Conservation (phyloP, 2,329 filamentous ascomycete genomes). For the Rutstroemia sydowiana region DNA sequence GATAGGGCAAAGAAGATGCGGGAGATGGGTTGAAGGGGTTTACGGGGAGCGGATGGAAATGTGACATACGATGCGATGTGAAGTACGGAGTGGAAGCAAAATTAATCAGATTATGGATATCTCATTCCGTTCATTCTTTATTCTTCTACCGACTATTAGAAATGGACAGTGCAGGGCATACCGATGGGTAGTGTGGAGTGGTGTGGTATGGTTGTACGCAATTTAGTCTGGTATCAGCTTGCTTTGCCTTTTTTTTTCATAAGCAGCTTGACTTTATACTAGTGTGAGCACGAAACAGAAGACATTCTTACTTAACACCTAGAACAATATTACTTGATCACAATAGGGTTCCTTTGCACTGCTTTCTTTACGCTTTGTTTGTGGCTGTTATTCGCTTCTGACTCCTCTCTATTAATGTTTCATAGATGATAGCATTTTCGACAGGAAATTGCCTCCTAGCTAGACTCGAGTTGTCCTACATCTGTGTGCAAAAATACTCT, state of each 20-base stretch:
- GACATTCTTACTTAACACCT: not conserved
- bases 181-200: not conserved
- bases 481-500: not conserved
- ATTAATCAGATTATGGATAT: not conserved
- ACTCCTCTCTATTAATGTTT: too few relatives aligned
- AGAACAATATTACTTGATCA: not conserved
- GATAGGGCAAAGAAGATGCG: not conserved
- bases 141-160: not conserved
- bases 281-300: not conserved
- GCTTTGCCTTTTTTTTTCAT: not conserved
- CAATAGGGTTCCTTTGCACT: not conserved
- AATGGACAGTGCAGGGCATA: too few relatives aligned
- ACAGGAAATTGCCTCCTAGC: too few relatives aligned
- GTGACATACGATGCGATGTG: not conserved
- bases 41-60: not conserved
- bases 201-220: not conserved
- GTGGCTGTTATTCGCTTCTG: too few relatives aligned
- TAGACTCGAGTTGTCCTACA: too few relatives aligned
- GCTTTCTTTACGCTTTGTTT: not conserved
- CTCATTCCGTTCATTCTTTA: not conserved
- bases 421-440: too few relatives aligned
- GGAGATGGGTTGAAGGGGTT: too few relatives aligned
- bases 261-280: not conserved
- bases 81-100: not conserved
- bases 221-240: not conserved